Conservation (phyloP, 768 basidiomycete species). For the Lanmaoa pseudosensibilis region DNA sequence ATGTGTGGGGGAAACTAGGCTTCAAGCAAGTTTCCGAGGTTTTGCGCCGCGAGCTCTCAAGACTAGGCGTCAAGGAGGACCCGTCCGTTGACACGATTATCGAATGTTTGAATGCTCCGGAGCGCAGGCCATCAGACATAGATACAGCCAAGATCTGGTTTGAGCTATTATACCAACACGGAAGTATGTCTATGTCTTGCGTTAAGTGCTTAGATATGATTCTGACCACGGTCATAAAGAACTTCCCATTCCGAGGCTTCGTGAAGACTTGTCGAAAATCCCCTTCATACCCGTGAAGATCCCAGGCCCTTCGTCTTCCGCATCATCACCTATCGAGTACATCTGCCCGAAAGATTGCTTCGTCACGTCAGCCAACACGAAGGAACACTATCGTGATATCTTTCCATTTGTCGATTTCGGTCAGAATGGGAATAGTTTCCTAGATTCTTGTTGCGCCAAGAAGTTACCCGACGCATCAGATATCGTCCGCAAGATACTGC, state of each 20-base stretch:
- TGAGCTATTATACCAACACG: constrained; percentile 1
- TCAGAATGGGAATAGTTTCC: constrained; percentile 7
- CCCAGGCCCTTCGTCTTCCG: background rate
- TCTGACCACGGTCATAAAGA: constrained; percentile 4
- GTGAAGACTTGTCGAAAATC: constrained; percentile 6
- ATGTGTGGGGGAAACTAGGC: constrained; percentile 8
- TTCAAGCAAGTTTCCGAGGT: constrained; percentile 3
- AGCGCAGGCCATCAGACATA: background rate
- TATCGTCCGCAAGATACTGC: constrained; percentile 8
- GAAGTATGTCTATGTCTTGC: constrained; percentile 7
- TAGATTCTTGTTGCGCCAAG: constrained; percentile 11
- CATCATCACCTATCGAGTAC: background rate
- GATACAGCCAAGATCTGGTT: constrained; percentile 7
- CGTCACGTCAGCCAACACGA: background rate
- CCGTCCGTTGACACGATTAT: constrained; percentile 4
- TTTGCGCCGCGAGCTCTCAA: constrained; percentile 6
- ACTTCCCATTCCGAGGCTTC: constrained; percentile 4
- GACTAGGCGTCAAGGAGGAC: constrained; percentile 12
- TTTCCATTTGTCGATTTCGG: constrained; percentile 16
- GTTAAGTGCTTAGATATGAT: background rate
- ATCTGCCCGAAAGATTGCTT: constrained; percentile 15
- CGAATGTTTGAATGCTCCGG: background rate
- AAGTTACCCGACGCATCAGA: constrained; percentile 13
- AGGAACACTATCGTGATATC: constrained; percentile 9
- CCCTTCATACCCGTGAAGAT: constrained; percentile 11